Percentiles rank a stretch among this genome's conserved stretches.
Evolutionary conservation across 2,329 filamentous ascomycete species (phyloP).

Genomic region (Chaetothyriales sp.): DNA sequence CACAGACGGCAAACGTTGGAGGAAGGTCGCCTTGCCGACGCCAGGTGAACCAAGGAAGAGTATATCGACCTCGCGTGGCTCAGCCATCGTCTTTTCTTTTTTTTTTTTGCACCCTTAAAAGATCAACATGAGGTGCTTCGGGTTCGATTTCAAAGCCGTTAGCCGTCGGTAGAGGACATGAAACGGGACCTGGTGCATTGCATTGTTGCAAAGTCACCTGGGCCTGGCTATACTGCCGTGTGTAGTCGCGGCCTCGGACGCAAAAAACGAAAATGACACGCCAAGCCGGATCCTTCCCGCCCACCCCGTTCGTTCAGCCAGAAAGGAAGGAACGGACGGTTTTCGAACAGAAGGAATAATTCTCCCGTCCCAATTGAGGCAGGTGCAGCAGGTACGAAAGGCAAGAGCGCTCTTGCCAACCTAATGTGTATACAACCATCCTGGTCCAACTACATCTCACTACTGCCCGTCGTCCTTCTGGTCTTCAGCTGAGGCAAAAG

Average conservation of each 20-base stretch:
- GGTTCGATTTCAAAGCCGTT: not conserved
- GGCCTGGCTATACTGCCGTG: not conserved
- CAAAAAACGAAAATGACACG: too few relatives aligned
- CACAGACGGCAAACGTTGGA: constrained; percentile 36
- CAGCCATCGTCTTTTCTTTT: too few relatives aligned
- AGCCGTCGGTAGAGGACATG: not conserved
- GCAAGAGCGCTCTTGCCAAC: too few relatives aligned
- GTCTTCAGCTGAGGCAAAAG: too few relatives aligned
- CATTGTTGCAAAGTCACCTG: not conserved
- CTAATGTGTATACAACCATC: too few relatives aligned
- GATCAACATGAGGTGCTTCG: not conserved
- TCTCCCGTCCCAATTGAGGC: too few relatives aligned
- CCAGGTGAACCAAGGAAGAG: constrained; percentile 44
- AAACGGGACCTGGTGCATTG: not conserved
- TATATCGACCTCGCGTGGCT: constrained; percentile 25
- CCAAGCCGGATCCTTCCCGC: too few relatives aligned
- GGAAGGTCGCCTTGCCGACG: constrained; percentile 48
- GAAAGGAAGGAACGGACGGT: not conserved
- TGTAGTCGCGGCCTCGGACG: not conserved
- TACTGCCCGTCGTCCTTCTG: too few relatives aligned
- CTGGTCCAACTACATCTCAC: too few relatives aligned
- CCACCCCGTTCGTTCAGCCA: not conserved
- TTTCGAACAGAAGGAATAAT: not conserved
- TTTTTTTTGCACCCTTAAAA: not conserved
- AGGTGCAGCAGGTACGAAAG: too few relatives aligned